Conservation (phyloP, 495 filamentous ascomycete species). For the Penicillium subrubescens region DNA sequence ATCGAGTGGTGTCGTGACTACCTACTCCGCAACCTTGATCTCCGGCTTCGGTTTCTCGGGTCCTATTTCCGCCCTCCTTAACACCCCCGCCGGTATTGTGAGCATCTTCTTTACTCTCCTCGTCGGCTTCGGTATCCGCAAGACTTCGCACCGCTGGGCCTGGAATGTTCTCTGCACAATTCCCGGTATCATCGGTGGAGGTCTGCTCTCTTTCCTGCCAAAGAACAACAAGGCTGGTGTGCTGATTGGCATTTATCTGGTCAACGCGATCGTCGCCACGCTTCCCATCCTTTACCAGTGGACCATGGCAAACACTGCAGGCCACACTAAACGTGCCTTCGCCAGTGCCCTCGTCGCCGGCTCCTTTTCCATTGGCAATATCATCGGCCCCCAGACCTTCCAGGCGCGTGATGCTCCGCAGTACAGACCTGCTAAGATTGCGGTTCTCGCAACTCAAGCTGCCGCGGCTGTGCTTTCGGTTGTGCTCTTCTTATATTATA, state of each 20-base stretch:
- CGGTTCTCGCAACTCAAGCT: conserved; percentile 54
- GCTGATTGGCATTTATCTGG: conserved; percentile 65
- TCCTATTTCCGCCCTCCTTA: conserved; percentile 59
- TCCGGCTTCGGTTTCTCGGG: conserved; percentile 56
- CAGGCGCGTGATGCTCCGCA: conserved; percentile 58
- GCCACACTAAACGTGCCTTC: conserved; percentile 54
- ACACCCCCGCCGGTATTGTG: conserved; percentile 64
- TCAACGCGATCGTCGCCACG: conserved; percentile 54
- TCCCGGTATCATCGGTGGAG: conserved; percentile 58
- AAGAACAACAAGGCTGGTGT: conserved; percentile 49
- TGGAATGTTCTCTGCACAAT: conserved; percentile 47
- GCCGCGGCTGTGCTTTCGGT: conserved; percentile 42
- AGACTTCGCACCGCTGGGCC: conserved; percentile 51
- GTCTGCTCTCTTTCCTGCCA: conserved; percentile 60
- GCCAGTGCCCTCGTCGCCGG: conserved; percentile 58
- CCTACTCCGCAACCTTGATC: conserved; percentile 63
- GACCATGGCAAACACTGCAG: conserved; percentile 50
- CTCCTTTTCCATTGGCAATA: conserved; percentile 64
- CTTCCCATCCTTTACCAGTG: conserved; percentile 51
- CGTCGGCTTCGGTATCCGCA: conserved; percentile 49
- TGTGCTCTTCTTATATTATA: conserved; percentile 47
- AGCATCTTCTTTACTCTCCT: conserved; percentile 59
- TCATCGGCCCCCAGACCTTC: conserved; percentile 71
- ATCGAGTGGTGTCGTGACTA: conserved; percentile 62
- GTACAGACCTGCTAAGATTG: conserved; percentile 64